Conservation (phyloP, 371 early-diverging fungal genomes). For the Mucor velutinosus region DNA sequence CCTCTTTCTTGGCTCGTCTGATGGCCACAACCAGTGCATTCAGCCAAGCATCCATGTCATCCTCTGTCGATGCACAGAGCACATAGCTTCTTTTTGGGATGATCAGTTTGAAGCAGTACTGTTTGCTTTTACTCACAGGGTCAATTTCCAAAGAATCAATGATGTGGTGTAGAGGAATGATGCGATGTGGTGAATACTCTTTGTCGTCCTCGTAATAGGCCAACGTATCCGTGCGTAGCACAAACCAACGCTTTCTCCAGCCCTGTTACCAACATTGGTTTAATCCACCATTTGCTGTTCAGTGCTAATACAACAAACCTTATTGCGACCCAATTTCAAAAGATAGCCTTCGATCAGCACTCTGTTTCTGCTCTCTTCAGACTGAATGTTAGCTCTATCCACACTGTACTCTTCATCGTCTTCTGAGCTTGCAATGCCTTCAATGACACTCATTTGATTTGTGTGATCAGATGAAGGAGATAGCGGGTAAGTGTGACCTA, state of each 20-base stretch:
- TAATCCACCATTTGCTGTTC: background rate
- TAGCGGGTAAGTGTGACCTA: constrained; percentile 41
- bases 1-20: constrained; percentile 43
- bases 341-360: constrained; percentile 76
- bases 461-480: constrained; percentile 43
- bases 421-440: constrained; percentile 50
- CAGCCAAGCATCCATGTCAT: constrained; percentile 68
- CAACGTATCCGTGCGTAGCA: constrained; percentile 74
- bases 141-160: constrained; percentile 79
- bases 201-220: constrained; percentile 81
- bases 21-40: constrained; percentile 63
- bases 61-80: constrained; percentile 64
- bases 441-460: constrained; percentile 32
- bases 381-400: constrained; percentile 33
- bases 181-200: constrained; percentile 72
- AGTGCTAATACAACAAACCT: constrained; percentile 33
- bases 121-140: constrained; percentile 60
- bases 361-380: constrained; percentile 47
- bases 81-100: constrained; percentile 74
- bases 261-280: constrained; percentile 32
- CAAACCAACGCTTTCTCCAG: constrained; percentile 90
- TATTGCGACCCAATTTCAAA: constrained; percentile 68
- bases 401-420: constrained; percentile 50
- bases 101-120: constrained; percentile 76
- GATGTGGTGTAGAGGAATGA: constrained; percentile 69